Percentiles rank a stretch among this genome's conserved stretches.
Conservation (phyloP, 495 filamentous ascomycete genomes). For the Xylaria grammica region DNA sequence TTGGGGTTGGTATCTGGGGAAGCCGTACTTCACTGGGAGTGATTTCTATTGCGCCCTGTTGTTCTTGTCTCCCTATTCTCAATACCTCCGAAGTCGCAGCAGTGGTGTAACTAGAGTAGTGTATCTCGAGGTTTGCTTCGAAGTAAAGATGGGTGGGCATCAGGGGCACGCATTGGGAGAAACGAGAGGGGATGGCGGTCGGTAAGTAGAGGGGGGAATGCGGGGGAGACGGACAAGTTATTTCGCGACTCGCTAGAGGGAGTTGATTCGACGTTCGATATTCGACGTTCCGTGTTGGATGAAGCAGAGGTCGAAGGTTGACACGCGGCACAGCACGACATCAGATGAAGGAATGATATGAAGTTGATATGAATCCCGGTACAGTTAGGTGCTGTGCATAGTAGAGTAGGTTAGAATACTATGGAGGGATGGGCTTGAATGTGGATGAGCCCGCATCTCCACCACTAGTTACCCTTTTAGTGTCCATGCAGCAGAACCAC, state of each 20-base stretch:
- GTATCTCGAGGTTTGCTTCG: slow-evolving; percentile 19
- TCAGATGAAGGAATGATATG: not conserved
- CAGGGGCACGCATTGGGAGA: slow-evolving; percentile 20
- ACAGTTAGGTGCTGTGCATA: slow-evolving; percentile 1
- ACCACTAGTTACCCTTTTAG: slow-evolving; percentile 13
- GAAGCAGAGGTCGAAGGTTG: not conserved
- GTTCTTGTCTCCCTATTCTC: not conserved
- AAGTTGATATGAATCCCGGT: slow-evolving; percentile 6
- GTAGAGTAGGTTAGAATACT: not conserved
- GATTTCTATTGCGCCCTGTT: too few species aligned
- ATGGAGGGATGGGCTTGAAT: not conserved
- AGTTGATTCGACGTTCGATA: not conserved
- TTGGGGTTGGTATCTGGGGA: slow-evolving; percentile 5
- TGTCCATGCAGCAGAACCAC: slow-evolving; percentile 13
- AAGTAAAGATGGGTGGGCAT: slow-evolving; percentile 3
- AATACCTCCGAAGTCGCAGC: not conserved
- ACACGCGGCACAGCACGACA: slow-evolving; percentile 7
- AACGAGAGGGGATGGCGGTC: not conserved
- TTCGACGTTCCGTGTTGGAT: not conserved
- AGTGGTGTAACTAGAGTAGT: not conserved
- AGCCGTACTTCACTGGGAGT: not conserved
- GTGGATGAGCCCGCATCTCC: slow-evolving; percentile 15
- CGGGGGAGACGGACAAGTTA: not conserved
- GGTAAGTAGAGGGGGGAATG: not conserved
- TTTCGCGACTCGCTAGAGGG: not conserved